These are phyloP conservation scores for Vigna angularis DNA, from an alignment of 306 rosid genomes.

Conservation along the genomic window DNA sequence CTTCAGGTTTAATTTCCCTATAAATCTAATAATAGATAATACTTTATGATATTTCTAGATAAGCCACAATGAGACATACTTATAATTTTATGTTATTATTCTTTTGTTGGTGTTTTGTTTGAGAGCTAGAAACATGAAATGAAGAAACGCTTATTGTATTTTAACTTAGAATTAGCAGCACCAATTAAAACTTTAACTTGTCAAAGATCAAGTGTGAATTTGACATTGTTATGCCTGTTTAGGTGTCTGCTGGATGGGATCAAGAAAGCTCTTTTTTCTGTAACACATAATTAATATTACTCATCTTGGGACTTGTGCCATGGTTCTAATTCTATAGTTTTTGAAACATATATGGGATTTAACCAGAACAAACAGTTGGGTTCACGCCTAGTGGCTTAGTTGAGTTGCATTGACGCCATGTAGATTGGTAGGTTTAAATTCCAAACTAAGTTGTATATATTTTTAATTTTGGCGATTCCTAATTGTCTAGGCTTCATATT, in stretches of 20 bases:
- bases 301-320: slow-evolving; percentile 4
- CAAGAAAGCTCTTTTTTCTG: background rate
- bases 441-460: background rate
- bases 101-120: slow-evolving; percentile 20
- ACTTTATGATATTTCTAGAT: background rate
- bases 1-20: slow-evolving; percentile 68
- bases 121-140: background rate
- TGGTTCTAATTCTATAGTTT: background rate
- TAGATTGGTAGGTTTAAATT: slow-evolving; percentile 14
- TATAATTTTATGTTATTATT: background rate
- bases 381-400: background rate
- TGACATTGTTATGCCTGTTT: slow-evolving; percentile 27
- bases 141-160: background rate
- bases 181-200: background rate
- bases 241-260: background rate
- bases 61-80: background rate
- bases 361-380: slow-evolving; percentile 23
- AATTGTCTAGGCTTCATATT: slow-evolving; percentile 10
- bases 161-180: slow-evolving; percentile 26
- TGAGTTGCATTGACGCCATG: slow-evolving; percentile 19
- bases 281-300: slow-evolving; percentile 24
- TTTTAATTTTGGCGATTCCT: background rate
- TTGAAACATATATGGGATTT: background rate
- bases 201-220: background rate
- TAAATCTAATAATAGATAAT: background rate